These are phyloP conservation scores for Mycena capillaripes DNA, from an alignment of 768 basidiomycete species.

Conservation along the genomic window DNA sequence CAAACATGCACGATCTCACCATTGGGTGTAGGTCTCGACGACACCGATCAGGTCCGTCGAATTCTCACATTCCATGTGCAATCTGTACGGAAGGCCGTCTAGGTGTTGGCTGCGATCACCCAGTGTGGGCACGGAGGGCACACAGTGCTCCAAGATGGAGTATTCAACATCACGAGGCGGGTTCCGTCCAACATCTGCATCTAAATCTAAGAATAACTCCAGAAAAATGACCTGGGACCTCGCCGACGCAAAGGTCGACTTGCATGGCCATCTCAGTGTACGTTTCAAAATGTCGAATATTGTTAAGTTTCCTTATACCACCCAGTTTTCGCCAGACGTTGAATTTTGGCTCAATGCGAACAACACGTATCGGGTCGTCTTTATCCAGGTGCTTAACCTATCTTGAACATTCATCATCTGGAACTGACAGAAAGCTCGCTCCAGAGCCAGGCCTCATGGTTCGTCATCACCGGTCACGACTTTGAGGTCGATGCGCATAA, in stretches of 20 bases:
- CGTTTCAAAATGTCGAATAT: conserved; percentile 15
- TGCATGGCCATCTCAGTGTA: conserved; percentile 51
- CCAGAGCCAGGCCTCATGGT: conserved; percentile 75
- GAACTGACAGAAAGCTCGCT: not conserved
- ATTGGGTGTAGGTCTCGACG: conserved; percentile 44
- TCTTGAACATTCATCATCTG: not conserved
- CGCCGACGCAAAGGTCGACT: conserved; percentile 41
- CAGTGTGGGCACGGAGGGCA: conserved; percentile 51
- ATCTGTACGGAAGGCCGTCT: too few relatives aligned
- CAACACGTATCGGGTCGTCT: conserved; percentile 73
- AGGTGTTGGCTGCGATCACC: conserved; percentile 52
- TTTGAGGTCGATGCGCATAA: conserved; percentile 70
- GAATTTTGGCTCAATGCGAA: conserved; percentile 68
- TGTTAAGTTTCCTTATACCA: not conserved
- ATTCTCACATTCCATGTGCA: too few relatives aligned
- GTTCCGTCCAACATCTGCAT: not conserved
- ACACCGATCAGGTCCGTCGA: conserved; percentile 43
- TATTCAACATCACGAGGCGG: conserved; percentile 56
- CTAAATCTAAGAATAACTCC: not conserved
- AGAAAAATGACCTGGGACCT: conserved; percentile 59
- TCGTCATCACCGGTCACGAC: conserved; percentile 69
- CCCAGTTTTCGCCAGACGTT: conserved; percentile 67
- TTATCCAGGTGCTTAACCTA: conserved; percentile 66
- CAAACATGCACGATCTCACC: conserved; percentile 36
- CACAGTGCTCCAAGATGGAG: conserved; percentile 48